Base-by-base conservation (phyloP, 169 alveolate species). In the Eimeria zaria region DNA sequence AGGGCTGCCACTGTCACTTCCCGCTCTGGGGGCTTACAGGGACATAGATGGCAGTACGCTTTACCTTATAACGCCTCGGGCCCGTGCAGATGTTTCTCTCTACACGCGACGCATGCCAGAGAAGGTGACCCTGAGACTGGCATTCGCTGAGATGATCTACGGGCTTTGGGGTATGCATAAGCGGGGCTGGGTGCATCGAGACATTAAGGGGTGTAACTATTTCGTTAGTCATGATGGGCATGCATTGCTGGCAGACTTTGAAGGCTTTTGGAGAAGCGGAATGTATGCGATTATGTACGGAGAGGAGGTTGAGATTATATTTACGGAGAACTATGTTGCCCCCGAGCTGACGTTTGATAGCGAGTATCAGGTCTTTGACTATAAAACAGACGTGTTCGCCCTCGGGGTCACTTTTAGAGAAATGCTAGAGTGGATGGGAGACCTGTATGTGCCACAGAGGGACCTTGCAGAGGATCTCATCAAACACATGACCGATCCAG, bases 171-270 rank as follows among this genome's bases (percentile, higher is more conserved):
- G 89, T 22, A 58, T 93, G 85, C 96, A 93, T 27, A n/a, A 22
- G 30, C 27, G 48, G 39, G 96, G 96, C 69, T 93, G 89, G 64
- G 73, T 93, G 46, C 96, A 93, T 53, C 85, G 96, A 3, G 96
- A 93, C 80, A 93, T 93, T 44, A 93, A 93, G 64, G 94, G 93
- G 2, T 71, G 84, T 64, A 93, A 93, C 78, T 93, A 46, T 67
- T 93, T 93, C 87, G 96, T 93, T n/a, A 74, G 89, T 8, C 90
- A 80, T 27, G 96, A 93, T 33, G 94, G 94, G 20, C 96, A 93
- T 53, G 94, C 84, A 33, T 55, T 93, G 41, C 89, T 93, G 44
- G 96, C 96, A 0, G 96, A 93, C 67, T 93, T 93, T 53, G 96
- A 93, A 33, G 96, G 96, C 64, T 80, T 93, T 18, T 88, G 96